Evolutionary conservation across 352 stramenopile genomes (phyloP).

Genomic region (Phytophthora capsici): DNA sequence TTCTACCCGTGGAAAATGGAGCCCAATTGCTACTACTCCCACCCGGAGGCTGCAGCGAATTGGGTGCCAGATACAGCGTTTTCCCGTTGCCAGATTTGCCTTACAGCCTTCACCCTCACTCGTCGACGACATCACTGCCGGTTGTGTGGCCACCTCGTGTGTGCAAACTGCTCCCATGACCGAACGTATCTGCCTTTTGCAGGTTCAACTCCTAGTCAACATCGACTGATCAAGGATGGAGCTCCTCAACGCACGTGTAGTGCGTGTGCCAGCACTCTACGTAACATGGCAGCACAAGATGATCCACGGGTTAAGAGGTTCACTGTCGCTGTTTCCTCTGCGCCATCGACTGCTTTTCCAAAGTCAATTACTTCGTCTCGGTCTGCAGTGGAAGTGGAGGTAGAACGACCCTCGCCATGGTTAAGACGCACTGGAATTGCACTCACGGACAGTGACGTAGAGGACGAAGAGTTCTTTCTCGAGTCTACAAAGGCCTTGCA

Average conservation of each 20-base stretch:
- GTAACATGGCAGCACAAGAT: conserved; percentile 65
- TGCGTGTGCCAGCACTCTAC: conserved; percentile 62
- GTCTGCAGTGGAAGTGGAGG: conserved; percentile 32
- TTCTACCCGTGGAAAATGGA: conserved; percentile 85
- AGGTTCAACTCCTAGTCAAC: conserved; percentile 50
- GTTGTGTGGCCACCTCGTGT: conserved; percentile 74
- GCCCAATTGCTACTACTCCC: conserved; percentile 67
- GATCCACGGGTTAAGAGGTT: conserved; percentile 68
- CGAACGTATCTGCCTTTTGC: conserved; percentile 74
- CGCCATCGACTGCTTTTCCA: conserved; percentile 12
- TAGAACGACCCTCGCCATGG: conserved; percentile 43
- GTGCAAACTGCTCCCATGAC: conserved; percentile 68
- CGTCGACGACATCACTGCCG: conserved; percentile 89
- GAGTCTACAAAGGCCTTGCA: conserved; percentile 36
- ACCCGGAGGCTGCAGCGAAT: conserved; percentile 68
- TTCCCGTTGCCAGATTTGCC: conserved; percentile 68
- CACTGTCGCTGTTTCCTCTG: conserved; percentile 36
- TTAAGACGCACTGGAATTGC: conserved; percentile 30
- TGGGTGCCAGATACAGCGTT: conserved; percentile 78
- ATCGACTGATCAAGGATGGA: conserved; percentile 75
- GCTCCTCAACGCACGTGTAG: conserved; percentile 78
- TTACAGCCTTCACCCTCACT: conserved; percentile 58
- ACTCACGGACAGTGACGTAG: conserved; percentile 29
- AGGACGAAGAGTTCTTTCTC: conserved; percentile 38
- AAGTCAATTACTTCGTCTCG: conserved; percentile 13